These are phyloP conservation scores for Psilocybe azurescens DNA, from an alignment of 768 basidiomycete genomes.

Conservation along the genomic window DNA sequence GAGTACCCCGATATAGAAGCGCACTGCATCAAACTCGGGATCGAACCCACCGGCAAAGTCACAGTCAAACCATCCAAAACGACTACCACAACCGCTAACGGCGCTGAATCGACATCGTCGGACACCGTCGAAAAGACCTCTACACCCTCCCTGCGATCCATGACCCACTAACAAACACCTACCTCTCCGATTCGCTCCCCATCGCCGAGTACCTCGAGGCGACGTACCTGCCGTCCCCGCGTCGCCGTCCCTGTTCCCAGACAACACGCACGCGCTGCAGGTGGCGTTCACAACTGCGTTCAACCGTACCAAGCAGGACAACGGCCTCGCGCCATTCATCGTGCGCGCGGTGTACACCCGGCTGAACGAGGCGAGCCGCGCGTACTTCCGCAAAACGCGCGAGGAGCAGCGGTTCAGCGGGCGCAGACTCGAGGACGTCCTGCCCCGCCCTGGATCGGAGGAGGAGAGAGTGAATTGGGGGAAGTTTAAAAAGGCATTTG, in stretches of 20 bases:
- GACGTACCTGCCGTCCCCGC: conserved; percentile 48
- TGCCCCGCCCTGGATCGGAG: conserved; percentile 22
- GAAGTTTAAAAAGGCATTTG: conserved; percentile 24
- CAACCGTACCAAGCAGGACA: neutral
- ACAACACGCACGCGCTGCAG: conserved; percentile 18
- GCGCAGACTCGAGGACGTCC: conserved; percentile 26
- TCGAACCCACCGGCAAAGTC: conserved; percentile 33
- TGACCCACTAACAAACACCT: conserved; percentile 44
- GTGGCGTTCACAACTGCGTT: conserved; percentile 16
- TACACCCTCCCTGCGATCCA: conserved; percentile 58
- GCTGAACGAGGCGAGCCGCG: conserved; percentile 20
- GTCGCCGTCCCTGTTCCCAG: conserved; percentile 41
- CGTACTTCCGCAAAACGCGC: conserved; percentile 24
- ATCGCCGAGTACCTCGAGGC: conserved; percentile 59
- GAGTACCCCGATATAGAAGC: conserved; percentile 54
- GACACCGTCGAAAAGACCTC: conserved; percentile 30
- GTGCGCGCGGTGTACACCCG: conserved; percentile 8
- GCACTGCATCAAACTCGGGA: conserved; percentile 39
- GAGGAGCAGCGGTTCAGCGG: conserved; percentile 19
- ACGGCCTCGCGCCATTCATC: conserved; percentile 12
- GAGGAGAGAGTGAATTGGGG: conserved; percentile 26
- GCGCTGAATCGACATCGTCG: conserved; percentile 1
- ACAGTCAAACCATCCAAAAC: too few relatives aligned
- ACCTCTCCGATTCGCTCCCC: conserved; percentile 46
- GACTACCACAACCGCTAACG: too few relatives aligned